Conservation (phyloP, 768 basidiomycete genomes). For the Lactarius hatsudake region DNA sequence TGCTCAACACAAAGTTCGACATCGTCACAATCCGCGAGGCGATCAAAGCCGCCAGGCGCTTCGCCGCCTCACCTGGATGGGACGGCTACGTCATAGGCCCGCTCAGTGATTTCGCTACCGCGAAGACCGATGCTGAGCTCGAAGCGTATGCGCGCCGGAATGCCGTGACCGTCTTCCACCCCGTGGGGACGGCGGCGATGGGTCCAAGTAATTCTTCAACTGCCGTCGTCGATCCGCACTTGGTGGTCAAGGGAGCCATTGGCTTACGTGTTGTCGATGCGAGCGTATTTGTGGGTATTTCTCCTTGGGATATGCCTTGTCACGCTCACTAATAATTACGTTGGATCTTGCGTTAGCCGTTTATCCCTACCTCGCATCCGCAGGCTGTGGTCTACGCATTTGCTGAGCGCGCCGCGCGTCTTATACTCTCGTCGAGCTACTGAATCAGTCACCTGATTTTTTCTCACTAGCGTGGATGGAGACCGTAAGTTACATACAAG, state of each 20-base stretch:
- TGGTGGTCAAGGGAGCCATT: constrained; percentile 37
- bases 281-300: constrained; percentile 27
- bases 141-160: constrained; percentile 17
- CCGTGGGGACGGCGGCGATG: constrained; percentile 28
- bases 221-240: constrained; percentile 31
- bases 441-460: background rate
- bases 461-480: background rate
- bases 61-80: constrained; percentile 22
- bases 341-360: background rate
- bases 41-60: background rate
- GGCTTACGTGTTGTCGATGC: constrained; percentile 44
- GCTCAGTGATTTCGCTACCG: constrained; percentile 12
- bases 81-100: constrained; percentile 16
- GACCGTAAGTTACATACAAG: too few relatives aligned
- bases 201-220: background rate
- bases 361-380: constrained; percentile 1
- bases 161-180: constrained; percentile 18
- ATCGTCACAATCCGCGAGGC: constrained; percentile 8
- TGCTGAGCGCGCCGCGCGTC: background rate
- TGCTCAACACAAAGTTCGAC: background rate
- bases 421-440: background rate
- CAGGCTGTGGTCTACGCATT: constrained; percentile 1
- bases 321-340: background rate
- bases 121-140: constrained; percentile 23
- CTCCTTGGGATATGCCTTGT: background rate